Conservation (phyloP, 2,329 filamentous ascomycete species). For the Clarireedia homoeocarpa region DNA sequence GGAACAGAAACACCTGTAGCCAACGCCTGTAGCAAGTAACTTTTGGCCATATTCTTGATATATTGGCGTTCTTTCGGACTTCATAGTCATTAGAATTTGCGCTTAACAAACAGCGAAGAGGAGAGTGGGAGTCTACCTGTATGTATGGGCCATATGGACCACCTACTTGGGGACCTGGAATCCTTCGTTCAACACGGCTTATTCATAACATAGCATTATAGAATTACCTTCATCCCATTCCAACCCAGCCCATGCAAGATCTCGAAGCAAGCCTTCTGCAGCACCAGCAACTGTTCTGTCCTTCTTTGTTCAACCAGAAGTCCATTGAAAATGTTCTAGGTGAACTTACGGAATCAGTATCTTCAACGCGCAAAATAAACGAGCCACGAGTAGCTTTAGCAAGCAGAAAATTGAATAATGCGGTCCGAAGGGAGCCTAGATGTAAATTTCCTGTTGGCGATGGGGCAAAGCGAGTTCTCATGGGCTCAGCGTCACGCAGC, state of each 20-base stretch:
- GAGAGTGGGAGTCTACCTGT: slow-evolving; percentile 47
- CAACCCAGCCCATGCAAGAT: slow-evolving; percentile 82
- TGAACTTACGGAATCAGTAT: slow-evolving; percentile 73
- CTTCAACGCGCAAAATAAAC: slow-evolving; percentile 86
- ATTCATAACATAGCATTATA: slow-evolving; percentile 11
- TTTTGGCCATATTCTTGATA: slow-evolving; percentile 65
- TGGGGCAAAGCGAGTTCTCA: slow-evolving; percentile 83
- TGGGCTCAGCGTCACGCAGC: slow-evolving; percentile 44
- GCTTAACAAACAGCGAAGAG: slow-evolving; percentile 8
- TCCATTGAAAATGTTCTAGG: neutral
- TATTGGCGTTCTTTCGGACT: slow-evolving; percentile 71
- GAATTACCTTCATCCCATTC: slow-evolving; percentile 82
- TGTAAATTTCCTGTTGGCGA: slow-evolving; percentile 93
- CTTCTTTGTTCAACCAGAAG: slow-evolving; percentile 35
- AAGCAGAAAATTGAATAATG: slow-evolving; percentile 91
- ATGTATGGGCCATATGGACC: slow-evolving; percentile 80
- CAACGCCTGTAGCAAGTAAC: slow-evolving; percentile 62
- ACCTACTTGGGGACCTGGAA: slow-evolving; percentile 64
- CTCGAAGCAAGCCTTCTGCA: slow-evolving; percentile 67
- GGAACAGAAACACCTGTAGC: slow-evolving; percentile 91
- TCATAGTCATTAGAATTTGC: neutral
- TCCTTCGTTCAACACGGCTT: neutral
- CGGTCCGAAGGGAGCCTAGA: slow-evolving; percentile 83
- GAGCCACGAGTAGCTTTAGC: slow-evolving; percentile 81
- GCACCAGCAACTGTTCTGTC: slow-evolving; percentile 68